These are phyloP conservation scores for Colletotrichum lupini DNA, from an alignment of 2,329 filamentous ascomycete species.

Conservation along the genomic window DNA sequence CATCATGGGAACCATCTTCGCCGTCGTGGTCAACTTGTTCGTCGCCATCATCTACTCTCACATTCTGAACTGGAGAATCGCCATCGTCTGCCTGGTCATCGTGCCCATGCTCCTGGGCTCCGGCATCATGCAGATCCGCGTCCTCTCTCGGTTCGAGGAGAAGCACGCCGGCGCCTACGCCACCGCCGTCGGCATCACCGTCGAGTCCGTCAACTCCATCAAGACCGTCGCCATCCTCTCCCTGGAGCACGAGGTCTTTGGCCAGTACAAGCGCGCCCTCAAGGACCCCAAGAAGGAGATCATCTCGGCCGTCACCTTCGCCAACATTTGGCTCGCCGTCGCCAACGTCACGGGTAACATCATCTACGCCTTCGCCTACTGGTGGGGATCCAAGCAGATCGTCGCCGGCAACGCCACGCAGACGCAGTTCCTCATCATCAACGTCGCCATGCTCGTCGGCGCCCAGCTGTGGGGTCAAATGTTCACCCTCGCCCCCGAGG, in stretches of 20 bases:
- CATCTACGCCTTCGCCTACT: slow-evolving; percentile 81
- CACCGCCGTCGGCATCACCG: slow-evolving; percentile 71
- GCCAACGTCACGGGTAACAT: slow-evolving; percentile 72
- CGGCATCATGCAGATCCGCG: slow-evolving; percentile 75
- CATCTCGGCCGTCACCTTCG: slow-evolving; percentile 58
- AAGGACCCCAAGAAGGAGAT: slow-evolving; percentile 65
- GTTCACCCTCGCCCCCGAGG: slow-evolving; percentile 79
- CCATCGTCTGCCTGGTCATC: slow-evolving; percentile 75
- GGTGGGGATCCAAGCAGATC: slow-evolving; percentile 82
- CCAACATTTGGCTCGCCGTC: slow-evolving; percentile 70
- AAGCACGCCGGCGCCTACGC: slow-evolving; percentile 73
- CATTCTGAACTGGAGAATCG: slow-evolving; percentile 81
- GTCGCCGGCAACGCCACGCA: slow-evolving; percentile 71
- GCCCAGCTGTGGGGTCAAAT: slow-evolving; percentile 80
- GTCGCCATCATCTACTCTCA: slow-evolving; percentile 76
- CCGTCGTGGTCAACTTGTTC: slow-evolving; percentile 75
- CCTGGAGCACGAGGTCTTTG: slow-evolving; percentile 62
- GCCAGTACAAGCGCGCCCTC: slow-evolving; percentile 63
- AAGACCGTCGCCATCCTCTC: slow-evolving; percentile 70
- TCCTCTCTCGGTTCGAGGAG: slow-evolving; percentile 70
- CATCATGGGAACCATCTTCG: slow-evolving; percentile 76
- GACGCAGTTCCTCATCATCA: slow-evolving; percentile 80
- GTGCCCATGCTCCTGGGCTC: slow-evolving; percentile 76
- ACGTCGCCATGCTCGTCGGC: slow-evolving; percentile 77
- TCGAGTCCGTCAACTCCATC: slow-evolving; percentile 74